Conservation (phyloP, 2,329 filamentous ascomycete genomes). For the Aureobasidium sp. region DNA sequence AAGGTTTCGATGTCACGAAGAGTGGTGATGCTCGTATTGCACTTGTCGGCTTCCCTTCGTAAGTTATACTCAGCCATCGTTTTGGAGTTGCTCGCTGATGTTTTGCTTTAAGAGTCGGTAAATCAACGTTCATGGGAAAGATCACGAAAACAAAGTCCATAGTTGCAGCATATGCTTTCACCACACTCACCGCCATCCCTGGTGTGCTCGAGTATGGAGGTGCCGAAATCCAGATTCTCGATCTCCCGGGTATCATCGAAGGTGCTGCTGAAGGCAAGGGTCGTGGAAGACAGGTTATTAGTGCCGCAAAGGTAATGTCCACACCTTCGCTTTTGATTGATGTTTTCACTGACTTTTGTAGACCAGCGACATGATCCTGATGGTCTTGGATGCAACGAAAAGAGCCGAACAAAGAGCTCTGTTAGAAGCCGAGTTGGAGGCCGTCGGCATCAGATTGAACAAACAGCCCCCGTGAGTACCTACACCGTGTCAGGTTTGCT, state of each 20-base stretch:
- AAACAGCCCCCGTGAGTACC: slow-evolving; percentile 69
- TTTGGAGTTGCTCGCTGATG: neutral
- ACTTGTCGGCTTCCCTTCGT: slow-evolving; percentile 91
- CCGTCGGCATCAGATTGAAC: slow-evolving; percentile 90
- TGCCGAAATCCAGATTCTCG: slow-evolving; percentile 97
- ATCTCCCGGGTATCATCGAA: slow-evolving; percentile 97
- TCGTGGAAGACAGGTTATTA: slow-evolving; percentile 95
- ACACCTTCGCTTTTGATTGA: neutral
- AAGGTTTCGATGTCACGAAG: slow-evolving; percentile 86
- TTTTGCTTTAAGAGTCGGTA: slow-evolving; percentile 56
- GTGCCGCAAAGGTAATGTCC: slow-evolving; percentile 65
- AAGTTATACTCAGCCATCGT: neutral
- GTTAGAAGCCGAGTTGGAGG: slow-evolving; percentile 85
- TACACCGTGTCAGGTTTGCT: neutral
- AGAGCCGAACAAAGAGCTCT: slow-evolving; percentile 84
- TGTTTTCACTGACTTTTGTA: slow-evolving; percentile 19
- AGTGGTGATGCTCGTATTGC: slow-evolving; percentile 94
- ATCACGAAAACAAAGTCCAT: slow-evolving; percentile 97
- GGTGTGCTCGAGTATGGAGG: slow-evolving; percentile 96
- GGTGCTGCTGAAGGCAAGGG: slow-evolving; percentile 97
- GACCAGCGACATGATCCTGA: slow-evolving; percentile 93
- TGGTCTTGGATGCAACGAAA: slow-evolving; percentile 96
- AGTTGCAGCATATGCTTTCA: slow-evolving; percentile 94
- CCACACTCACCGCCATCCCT: slow-evolving; percentile 91
- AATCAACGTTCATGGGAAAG: slow-evolving; percentile 97